These are phyloP conservation scores for Gliomastix tumulicola DNA, from an alignment of 2,329 filamentous ascomycete species.

Conservation along the genomic window DNA sequence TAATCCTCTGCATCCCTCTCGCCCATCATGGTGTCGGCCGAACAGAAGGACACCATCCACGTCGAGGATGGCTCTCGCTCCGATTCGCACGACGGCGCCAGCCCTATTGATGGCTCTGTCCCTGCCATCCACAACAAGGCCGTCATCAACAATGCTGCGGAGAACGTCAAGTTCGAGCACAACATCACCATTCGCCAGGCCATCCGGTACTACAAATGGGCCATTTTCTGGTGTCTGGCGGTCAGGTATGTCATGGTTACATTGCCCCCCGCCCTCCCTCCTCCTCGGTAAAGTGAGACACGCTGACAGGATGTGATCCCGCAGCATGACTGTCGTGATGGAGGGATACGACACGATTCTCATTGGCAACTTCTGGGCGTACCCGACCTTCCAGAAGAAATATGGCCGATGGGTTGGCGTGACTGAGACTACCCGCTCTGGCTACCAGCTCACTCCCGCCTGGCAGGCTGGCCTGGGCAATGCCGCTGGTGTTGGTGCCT, in stretches of 20 bases:
- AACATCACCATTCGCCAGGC: constrained; percentile 11
- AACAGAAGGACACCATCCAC: too few species aligned
- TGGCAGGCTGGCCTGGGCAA: constrained; percentile 40
- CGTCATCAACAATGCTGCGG: not conserved
- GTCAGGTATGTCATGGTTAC: constrained; percentile 6
- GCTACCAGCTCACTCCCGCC: constrained; percentile 25
- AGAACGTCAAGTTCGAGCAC: constrained; percentile 9
- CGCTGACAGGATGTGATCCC: too few species aligned
- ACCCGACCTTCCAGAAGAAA: constrained; percentile 16
- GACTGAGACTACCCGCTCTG: constrained; percentile 19
- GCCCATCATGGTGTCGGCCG: too few species aligned
- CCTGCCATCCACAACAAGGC: not conserved
- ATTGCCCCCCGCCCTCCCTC: not conserved
- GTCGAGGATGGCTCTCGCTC: too few species aligned
- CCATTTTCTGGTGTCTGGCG: constrained; percentile 20
- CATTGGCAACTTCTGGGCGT: constrained; percentile 15
- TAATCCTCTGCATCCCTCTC: too few species aligned
- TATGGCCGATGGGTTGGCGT: constrained; percentile 14
- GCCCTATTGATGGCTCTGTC: too few species aligned
- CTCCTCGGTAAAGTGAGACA: too few species aligned
- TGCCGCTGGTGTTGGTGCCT: constrained; percentile 31
- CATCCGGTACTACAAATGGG: constrained; percentile 15
- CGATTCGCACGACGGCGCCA: too few species aligned
- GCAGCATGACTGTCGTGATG: constrained; percentile 3
- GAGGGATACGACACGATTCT: constrained; percentile 6